Conservation (phyloP, 1,284 basidiomycete genomes). For the Ustanciosporium gigantosporum region DNA sequence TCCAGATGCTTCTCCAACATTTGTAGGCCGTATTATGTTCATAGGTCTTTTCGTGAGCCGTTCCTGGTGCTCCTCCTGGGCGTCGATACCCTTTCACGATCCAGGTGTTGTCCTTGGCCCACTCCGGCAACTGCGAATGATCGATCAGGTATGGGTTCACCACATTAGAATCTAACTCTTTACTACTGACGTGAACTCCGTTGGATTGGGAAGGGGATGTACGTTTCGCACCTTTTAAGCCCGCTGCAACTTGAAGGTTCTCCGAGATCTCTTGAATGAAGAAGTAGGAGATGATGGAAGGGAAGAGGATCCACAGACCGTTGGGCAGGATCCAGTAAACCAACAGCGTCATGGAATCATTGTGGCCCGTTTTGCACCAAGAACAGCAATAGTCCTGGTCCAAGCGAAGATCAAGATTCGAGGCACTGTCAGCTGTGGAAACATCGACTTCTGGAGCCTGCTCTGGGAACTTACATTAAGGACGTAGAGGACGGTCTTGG, state of each 20-base stretch:
- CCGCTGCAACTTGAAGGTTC: conserved; percentile 36
- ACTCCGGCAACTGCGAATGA: conserved; percentile 48
- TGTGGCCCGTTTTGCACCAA: conserved; percentile 76
- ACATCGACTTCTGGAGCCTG: not conserved
- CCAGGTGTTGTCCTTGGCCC: conserved; percentile 55
- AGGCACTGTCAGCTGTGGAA: not conserved
- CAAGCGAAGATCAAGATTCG: not conserved
- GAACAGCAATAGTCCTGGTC: conserved; percentile 61
- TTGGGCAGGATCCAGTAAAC: conserved; percentile 77
- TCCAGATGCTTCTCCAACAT: conserved; percentile 58
- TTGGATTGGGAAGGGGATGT: conserved; percentile 1
- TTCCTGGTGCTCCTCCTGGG: conserved; percentile 42
- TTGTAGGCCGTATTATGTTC: conserved; percentile 50
- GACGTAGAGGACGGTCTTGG: conserved; percentile 76
- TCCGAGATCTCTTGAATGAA: conserved; percentile 25
- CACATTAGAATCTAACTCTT: not conserved
- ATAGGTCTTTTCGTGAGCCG: conserved; percentile 30
- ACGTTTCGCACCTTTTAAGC: conserved; percentile 34
- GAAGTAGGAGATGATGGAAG: conserved; percentile 66
- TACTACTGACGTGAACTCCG: not conserved
- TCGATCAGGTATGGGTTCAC: conserved; percentile 45
- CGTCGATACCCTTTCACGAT: conserved; percentile 55
- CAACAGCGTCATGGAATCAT: conserved; percentile 66
- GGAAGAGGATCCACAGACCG: conserved; percentile 75
- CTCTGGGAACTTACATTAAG: conserved; percentile 41